These are phyloP conservation scores for Suillus ampliporus DNA, from an alignment of 768 basidiomycete genomes.

Conservation along the genomic window DNA sequence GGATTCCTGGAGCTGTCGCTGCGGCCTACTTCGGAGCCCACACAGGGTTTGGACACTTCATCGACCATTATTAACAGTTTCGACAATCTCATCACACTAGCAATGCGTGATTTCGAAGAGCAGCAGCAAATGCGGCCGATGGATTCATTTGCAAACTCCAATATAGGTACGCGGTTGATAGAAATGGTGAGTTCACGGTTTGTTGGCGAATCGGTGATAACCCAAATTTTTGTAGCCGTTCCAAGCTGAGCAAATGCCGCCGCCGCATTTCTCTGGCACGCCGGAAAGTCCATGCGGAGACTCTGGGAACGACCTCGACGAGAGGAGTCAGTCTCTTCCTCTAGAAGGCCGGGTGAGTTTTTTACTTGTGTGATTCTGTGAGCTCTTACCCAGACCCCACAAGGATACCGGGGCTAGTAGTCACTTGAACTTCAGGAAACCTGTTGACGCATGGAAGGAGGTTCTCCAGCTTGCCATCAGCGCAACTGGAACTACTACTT, in stretches of 20 bases:
- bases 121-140: background rate
- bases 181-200: background rate
- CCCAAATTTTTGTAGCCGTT: background rate
- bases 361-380: background rate
- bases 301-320: background rate
- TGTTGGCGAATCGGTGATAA: background rate
- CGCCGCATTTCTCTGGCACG: background rate
- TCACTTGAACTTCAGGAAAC: background rate
- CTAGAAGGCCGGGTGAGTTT: background rate
- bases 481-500: conserved; percentile 43
- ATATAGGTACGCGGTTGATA: background rate
- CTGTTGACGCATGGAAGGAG: conserved; percentile 17
- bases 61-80: background rate
- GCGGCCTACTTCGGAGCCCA: background rate
- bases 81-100: background rate
- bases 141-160: background rate
- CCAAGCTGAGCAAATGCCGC: background rate
- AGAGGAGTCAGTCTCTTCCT: background rate
- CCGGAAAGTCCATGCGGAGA: background rate
- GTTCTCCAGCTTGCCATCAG: conserved; percentile 18
- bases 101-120: background rate
- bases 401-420: background rate
- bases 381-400: background rate
- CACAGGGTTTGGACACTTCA: no score
- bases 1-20: background rate